Evolutionary conservation across 75 land plant genomes (phyloP).

Genomic region (Cryptomeria japonica): DNA sequence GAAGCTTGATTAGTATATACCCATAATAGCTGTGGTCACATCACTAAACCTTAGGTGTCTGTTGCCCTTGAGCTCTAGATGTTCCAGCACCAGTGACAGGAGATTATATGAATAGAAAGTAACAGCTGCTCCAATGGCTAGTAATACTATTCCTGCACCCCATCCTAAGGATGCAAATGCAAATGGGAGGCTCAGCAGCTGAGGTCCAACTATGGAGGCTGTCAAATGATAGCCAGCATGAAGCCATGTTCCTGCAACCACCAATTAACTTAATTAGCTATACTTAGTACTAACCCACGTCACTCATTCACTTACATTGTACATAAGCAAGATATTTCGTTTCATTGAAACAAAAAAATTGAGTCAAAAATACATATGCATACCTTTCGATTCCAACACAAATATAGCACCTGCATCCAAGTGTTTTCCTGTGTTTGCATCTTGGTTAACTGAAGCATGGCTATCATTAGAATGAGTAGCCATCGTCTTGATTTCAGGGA

Average conservation of each 20-base stretch:
- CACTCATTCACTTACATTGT: not conserved
- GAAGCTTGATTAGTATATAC: conserved; percentile 22
- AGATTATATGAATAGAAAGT: conserved; percentile 79
- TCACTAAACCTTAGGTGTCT: conserved; percentile 74
- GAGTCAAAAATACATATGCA: not conserved
- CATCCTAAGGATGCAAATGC: conserved; percentile 63
- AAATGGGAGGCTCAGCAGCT: conserved; percentile 22
- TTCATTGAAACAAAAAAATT: not conserved
- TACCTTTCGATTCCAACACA: conserved; percentile 71
- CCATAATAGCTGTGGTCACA: conserved; percentile 60
- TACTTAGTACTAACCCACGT: not conserved
- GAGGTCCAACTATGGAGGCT: conserved; percentile 75
- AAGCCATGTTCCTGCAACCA: conserved; percentile 66
- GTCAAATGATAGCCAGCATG: conserved; percentile 87
- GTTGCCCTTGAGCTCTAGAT: conserved; percentile 48
- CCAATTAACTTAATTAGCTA: not conserved
- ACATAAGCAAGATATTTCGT: too few species aligned
- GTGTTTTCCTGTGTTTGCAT: not conserved
- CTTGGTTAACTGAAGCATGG: not conserved
- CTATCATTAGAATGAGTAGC: not conserved
- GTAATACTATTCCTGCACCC: conserved; percentile 46
- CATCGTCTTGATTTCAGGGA: not conserved
- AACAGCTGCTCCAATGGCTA: conserved; percentile 47
- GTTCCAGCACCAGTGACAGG: conserved; percentile 68
- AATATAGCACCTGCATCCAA: conserved; percentile 68